A percentile compares a stretch with the other conserved stretches of the same genome.
Evolutionary conservation across 2,329 filamentous ascomycete genomes (phyloP).

Genomic region (Penicillium janthinellum): DNA sequence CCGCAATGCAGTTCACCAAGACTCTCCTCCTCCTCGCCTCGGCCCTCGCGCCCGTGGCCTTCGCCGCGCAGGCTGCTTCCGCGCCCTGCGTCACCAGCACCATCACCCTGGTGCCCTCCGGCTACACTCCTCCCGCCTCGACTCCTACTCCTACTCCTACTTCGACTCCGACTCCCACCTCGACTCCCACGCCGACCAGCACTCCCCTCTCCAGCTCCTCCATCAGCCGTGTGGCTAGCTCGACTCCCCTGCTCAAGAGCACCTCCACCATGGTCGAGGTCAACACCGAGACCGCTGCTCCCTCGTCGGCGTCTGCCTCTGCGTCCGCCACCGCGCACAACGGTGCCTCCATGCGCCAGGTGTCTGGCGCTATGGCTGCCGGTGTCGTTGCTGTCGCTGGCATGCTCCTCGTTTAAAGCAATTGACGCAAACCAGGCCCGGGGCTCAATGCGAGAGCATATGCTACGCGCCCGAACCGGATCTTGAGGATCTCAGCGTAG

Average conservation of each 20-base stretch:
- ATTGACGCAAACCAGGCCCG: neutral
- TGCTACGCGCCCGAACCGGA: neutral
- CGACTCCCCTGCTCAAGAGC: conserved; percentile 24
- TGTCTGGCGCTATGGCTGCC: conserved; percentile 32
- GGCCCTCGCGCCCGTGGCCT: conserved; percentile 32
- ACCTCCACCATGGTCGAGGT: conserved; percentile 11
- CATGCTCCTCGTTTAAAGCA: conserved; percentile 34
- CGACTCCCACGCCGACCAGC: conserved; percentile 15
- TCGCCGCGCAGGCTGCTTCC: conserved; percentile 27
- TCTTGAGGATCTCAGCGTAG: conserved; percentile 15
- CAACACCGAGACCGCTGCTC: conserved; percentile 1
- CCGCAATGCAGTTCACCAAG: conserved; percentile 39
- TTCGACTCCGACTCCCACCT: conserved; percentile 23
- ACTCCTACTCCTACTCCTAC: conserved; percentile 22
- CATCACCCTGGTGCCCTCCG: conserved; percentile 30
- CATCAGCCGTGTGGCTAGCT: conserved; percentile 18
- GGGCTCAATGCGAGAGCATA: neutral
- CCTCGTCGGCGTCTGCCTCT: conserved; percentile 11
- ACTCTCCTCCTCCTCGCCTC: conserved; percentile 32
- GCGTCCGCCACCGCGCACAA: conserved; percentile 18
- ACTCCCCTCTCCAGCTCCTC: conserved; percentile 19
- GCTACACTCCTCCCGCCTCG: conserved; percentile 22
- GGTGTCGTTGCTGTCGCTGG: conserved; percentile 37
- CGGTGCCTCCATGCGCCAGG: conserved; percentile 27
- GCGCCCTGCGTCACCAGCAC: conserved; percentile 28